These are phyloP conservation scores for Citrus cavaleriei DNA, from an alignment of 345 rosid species.

Conservation along the genomic window DNA sequence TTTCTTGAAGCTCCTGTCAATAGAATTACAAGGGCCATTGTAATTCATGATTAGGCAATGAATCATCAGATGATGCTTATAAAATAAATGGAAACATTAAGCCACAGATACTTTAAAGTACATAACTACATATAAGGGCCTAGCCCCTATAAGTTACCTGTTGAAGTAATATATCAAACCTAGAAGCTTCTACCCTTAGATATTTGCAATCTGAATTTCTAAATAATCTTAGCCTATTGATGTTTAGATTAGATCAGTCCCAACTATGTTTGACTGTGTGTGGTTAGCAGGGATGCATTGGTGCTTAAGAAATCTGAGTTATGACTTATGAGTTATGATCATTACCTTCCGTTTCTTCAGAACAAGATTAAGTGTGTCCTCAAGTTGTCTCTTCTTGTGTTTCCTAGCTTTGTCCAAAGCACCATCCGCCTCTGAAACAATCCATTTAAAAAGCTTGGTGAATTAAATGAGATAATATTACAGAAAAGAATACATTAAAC, in stretches of 20 bases:
- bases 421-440: constrained; percentile 94
- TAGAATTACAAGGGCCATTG: not conserved
- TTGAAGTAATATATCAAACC: not conserved
- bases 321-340: not conserved
- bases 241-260: not conserved
- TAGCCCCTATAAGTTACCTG: not conserved
- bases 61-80: constrained; percentile 6
- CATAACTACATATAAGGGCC: not conserved
- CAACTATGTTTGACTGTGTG: not conserved
- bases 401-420: constrained; percentile 99
- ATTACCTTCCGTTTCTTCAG: constrained; percentile 87
- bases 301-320: not conserved
- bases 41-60: constrained; percentile 8
- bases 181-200: not conserved
- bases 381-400: constrained; percentile 98
- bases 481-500: not conserved
- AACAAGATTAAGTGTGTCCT: constrained; percentile 92
- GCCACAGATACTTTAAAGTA: not conserved
- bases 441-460: constrained; percentile 4
- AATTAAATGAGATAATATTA: constrained; percentile 8
- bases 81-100: not conserved
- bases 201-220: not conserved
- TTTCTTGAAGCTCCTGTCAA: constrained; percentile 79
- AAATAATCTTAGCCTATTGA: not conserved
- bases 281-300: not conserved